phyloP scores from a whole-genome alignment of 192 early-diverging fungal species.

The Gryganskiella cystojenkinii region DNA sequence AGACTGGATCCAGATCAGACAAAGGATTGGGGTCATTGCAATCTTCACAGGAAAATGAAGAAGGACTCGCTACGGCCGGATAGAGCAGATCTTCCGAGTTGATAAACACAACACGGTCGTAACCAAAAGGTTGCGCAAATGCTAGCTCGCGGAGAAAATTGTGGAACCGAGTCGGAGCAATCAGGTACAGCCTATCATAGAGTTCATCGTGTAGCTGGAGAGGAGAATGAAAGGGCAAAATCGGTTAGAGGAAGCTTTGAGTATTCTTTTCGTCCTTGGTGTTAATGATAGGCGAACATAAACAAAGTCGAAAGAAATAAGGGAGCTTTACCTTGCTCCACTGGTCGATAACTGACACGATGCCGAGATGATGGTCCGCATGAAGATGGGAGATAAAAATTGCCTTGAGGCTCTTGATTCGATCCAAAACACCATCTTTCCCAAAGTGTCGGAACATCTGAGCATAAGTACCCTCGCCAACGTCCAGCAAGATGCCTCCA shows the following conservation, averaged over 20 bases:
- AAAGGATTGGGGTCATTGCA: neutral
- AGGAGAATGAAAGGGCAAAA: too few relatives aligned
- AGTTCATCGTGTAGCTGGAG: slow-evolving; percentile 9
- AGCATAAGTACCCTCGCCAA: slow-evolving; percentile 89
- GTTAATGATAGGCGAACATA: neutral
- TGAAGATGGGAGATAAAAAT: slow-evolving; percentile 97
- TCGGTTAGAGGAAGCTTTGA: too few relatives aligned
- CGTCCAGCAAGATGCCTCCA: slow-evolving; percentile 84
- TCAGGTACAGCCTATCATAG: slow-evolving; percentile 50
- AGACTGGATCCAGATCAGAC: too few relatives aligned
- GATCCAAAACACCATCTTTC: slow-evolving; percentile 53
- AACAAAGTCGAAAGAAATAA: too few relatives aligned
- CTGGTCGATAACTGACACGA: slow-evolving; percentile 74
- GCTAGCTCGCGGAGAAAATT: slow-evolving; percentile 74
- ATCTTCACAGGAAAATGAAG: too few relatives aligned
- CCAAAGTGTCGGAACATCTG: slow-evolving; percentile 81
- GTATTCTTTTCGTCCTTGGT: too few relatives aligned
- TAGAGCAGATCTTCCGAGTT: slow-evolving; percentile 60
- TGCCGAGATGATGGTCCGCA: slow-evolving; percentile 97
- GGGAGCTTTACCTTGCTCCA: slow-evolving; percentile 75
- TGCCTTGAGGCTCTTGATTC: slow-evolving; percentile 67
- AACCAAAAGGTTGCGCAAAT: slow-evolving; percentile 74
- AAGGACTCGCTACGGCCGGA: slow-evolving; percentile 9
- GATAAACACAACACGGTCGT: slow-evolving; percentile 62
- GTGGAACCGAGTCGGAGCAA: slow-evolving; percentile 68